phyloP scores from a whole-genome alignment of 768 basidiomycete species.

The Hemileccinum rubropunctum region DNA sequence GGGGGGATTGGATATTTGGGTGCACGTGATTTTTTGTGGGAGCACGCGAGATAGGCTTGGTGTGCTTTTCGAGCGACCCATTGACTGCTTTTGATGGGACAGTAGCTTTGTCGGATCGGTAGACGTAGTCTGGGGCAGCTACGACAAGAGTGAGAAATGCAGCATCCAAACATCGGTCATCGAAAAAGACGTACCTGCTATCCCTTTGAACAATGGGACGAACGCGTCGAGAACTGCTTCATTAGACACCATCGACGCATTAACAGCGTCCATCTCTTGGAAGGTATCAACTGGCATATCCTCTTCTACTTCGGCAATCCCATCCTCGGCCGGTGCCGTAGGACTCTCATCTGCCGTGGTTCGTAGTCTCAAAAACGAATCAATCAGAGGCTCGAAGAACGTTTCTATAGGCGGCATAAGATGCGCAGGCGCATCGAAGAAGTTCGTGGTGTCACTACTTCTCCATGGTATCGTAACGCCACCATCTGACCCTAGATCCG shows the following conservation, averaged over 20 bases:
- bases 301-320: slow-evolving; percentile 36
- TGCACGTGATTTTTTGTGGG: slow-evolving; percentile 20
- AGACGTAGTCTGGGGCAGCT: slow-evolving; percentile 27
- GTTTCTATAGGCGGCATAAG: slow-evolving; percentile 70
- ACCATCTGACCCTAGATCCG: slow-evolving; percentile 12
- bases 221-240: slow-evolving; percentile 59
- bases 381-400: slow-evolving; percentile 65
- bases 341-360: slow-evolving; percentile 18
- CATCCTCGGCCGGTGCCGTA: slow-evolving; percentile 17
- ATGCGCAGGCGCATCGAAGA: slow-evolving; percentile 72
- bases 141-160: slow-evolving; percentile 2
- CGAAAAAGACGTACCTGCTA: slow-evolving; percentile 38
- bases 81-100: slow-evolving; percentile 14
- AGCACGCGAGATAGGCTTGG: slow-evolving; percentile 9
- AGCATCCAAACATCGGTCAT: neutral
- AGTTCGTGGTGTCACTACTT: slow-evolving; percentile 40
- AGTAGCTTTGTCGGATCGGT: slow-evolving; percentile 10
- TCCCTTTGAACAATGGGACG: slow-evolving; percentile 57
- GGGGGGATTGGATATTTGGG: slow-evolving; percentile 11
- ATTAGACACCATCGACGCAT: slow-evolving; percentile 37
- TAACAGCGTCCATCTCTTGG: slow-evolving; percentile 17
- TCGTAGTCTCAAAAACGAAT: slow-evolving; percentile 41
- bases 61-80: slow-evolving; percentile 11
- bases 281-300: slow-evolving; percentile 43
- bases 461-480: slow-evolving; percentile 31